phyloP scores from a whole-genome alignment of 495 filamentous ascomycete species.

The Apodospora peruviana region DNA sequence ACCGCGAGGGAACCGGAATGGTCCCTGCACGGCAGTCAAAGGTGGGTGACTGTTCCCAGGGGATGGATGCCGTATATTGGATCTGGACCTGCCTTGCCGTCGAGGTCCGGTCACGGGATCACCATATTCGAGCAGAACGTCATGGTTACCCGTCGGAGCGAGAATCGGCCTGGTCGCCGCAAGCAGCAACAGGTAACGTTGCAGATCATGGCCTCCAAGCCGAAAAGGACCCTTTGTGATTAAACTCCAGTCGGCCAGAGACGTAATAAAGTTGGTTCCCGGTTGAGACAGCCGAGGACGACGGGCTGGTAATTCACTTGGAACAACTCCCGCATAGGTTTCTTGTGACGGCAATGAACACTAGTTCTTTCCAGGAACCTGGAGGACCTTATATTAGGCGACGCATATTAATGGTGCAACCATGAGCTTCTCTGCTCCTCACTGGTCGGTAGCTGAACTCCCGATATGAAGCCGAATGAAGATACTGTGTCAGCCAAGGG shows the following conservation, averaged over 20 bases:
- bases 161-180: too few relatives aligned
- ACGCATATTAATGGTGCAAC: constrained; percentile 17
- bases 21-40: too few relatives aligned
- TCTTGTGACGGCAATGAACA: constrained; percentile 3
- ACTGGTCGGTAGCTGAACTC: constrained; percentile 7
- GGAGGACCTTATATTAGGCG: constrained; percentile 20
- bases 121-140: too few relatives aligned
- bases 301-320: constrained; percentile 11
- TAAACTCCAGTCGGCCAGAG: constrained; percentile 11
- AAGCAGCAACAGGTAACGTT: constrained; percentile 25
- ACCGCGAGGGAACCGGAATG: too few relatives aligned
- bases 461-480: constrained; percentile 25
- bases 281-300: constrained; percentile 12
- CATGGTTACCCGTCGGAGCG: too few relatives aligned
- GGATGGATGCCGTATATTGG: too few relatives aligned
- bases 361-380: constrained; percentile 22
- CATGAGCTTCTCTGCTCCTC: not conserved
- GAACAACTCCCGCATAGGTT: constrained; percentile 18
- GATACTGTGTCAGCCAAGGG: constrained; percentile 19
- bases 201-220: constrained; percentile 15
- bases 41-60: too few relatives aligned
- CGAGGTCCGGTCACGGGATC: too few relatives aligned
- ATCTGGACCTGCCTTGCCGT: too few relatives aligned
- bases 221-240: constrained; percentile 16
- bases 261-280: constrained; percentile 19